A percentile compares a stretch with the other conserved stretches of the same genome.
Conservation (phyloP, 2,329 filamentous ascomycete genomes). For the Aplosporella prunicola region DNA sequence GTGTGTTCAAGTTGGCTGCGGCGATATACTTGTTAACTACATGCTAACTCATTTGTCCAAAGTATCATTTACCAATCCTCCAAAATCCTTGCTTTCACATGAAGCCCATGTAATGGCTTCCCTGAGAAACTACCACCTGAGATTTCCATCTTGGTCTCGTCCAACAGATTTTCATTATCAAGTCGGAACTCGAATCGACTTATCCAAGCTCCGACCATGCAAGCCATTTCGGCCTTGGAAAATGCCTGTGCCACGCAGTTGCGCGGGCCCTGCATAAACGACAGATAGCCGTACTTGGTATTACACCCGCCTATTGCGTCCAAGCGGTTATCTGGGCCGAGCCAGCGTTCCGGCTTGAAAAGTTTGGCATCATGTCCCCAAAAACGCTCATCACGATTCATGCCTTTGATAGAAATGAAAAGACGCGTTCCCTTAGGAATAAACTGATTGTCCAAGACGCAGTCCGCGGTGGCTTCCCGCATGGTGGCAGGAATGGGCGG, state of each 20-base stretch:
- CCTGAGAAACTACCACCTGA: too few relatives aligned
- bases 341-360: constrained; percentile 29
- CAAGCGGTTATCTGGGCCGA: constrained; percentile 21
- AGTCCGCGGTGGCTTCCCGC: constrained; percentile 11
- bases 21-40: too few relatives aligned
- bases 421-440: constrained; percentile 23
- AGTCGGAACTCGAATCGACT: too few relatives aligned
- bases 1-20: too few relatives aligned
- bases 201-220: too few relatives aligned
- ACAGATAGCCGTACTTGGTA: constrained; percentile 20
- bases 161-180: too few relatives aligned
- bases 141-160: too few relatives aligned
- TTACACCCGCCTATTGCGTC: constrained; percentile 15
- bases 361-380: constrained; percentile 24
- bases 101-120: too few relatives aligned
- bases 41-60: too few relatives aligned
- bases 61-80: too few relatives aligned
- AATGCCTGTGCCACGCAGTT: constrained; percentile 12
- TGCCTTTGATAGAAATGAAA: constrained; percentile 21
- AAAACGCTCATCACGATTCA: constrained; percentile 22
- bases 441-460: constrained; percentile 13
- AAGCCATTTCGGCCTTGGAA: constrained; percentile 12
- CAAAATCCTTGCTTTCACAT: too few relatives aligned
- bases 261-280: constrained; percentile 22
- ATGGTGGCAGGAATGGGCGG: constrained; percentile 30